These are phyloP conservation scores for Mortierella hygrophila DNA, from an alignment of 192 early-diverging fungal species.

Conservation along the genomic window DNA sequence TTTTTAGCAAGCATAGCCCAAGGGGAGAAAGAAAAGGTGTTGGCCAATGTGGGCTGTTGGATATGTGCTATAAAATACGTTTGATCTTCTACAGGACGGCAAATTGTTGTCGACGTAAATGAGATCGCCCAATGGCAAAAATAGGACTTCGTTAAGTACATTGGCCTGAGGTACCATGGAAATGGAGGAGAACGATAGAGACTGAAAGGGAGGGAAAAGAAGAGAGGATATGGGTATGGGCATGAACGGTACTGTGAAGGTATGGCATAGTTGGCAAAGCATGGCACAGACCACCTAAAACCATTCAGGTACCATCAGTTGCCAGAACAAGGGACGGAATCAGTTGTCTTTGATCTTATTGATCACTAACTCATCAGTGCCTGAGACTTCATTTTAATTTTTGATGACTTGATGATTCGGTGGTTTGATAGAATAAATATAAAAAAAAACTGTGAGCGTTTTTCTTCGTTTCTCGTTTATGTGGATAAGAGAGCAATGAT, in stretches of 20 bases:
- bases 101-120: too few relatives aligned
- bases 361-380: not conserved
- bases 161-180: not conserved
- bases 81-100: too few relatives aligned
- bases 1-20: not conserved
- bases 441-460: not conserved
- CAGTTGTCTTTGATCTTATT: not conserved
- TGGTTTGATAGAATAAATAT: not conserved
- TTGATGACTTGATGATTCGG: too few relatives aligned
- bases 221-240: not conserved
- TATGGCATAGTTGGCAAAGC: not conserved
- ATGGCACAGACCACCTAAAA: not conserved
- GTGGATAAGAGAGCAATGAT: too few relatives aligned
- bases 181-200: not conserved
- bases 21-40: not conserved
- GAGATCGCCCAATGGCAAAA: too few relatives aligned
- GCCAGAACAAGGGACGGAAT: not conserved
- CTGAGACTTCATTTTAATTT: not conserved
- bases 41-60: not conserved
- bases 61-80: too few relatives aligned
- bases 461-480: too few relatives aligned
- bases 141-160: too few relatives aligned
- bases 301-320: not conserved
- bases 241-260: not conserved
- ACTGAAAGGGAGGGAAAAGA: not conserved